phyloP scores from a whole-genome alignment of 768 basidiomycete species.

The Naganishia vaughanmartiniae region DNA sequence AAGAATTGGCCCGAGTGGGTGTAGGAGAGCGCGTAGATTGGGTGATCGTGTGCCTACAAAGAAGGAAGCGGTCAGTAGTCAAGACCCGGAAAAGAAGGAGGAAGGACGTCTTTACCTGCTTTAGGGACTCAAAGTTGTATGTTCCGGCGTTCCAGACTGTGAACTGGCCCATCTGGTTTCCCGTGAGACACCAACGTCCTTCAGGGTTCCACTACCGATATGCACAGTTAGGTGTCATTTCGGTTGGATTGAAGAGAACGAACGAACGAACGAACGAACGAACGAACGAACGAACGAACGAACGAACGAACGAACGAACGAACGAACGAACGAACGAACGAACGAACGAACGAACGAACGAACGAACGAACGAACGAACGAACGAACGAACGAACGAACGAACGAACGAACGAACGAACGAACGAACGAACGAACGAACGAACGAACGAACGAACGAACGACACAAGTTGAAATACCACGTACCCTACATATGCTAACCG shows the following conservation, averaged over 20 bases:
- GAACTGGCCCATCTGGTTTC: conserved; percentile 95
- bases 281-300: not conserved
- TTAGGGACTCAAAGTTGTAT: conserved; percentile 98
- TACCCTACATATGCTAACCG: conserved; percentile 91
- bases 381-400: not conserved
- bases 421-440: not conserved
- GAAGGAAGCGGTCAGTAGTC: not conserved
- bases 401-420: no score
- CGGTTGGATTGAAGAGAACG: not conserved
- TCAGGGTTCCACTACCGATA: conserved; percentile 87
- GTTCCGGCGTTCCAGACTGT: conserved; percentile 98
- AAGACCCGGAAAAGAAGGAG: not conserved
- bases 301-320: not conserved
- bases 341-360: no score
- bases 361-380: not conserved
- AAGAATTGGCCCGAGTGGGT: conserved; percentile 92
- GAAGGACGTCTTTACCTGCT: conserved; percentile 59
- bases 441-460: not conserved
- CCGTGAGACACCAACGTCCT: conserved; percentile 85
- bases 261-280: no score
- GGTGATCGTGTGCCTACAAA: conserved; percentile 76
- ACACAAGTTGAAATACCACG: conserved; percentile 52
- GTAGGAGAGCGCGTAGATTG: conserved; percentile 83
- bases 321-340: not conserved
- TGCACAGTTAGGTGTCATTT: not conserved